Evolutionary conservation across 1,284 basidiomycete genomes (phyloP).

Genomic region (Anthracocystis panici-leucophaei): DNA sequence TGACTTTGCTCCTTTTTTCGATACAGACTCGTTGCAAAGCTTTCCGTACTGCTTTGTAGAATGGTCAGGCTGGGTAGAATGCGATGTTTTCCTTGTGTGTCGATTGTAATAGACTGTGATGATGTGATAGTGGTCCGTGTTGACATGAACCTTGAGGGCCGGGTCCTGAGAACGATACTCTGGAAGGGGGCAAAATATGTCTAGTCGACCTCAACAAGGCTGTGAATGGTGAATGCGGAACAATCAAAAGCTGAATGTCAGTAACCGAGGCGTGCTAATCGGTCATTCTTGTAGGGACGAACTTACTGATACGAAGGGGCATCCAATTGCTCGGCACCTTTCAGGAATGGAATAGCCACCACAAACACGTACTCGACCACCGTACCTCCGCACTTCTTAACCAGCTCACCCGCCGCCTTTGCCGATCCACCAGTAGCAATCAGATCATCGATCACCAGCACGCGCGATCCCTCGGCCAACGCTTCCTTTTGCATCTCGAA

Average conservation of each 20-base stretch:
- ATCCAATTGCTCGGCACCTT: slow-evolving; percentile 82
- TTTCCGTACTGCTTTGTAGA: slow-evolving; percentile 67
- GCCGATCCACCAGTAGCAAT: slow-evolving; percentile 98
- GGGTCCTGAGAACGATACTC: background rate
- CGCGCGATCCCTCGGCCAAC: slow-evolving; percentile 82
- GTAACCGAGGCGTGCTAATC: background rate
- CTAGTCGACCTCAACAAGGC: slow-evolving; percentile 56
- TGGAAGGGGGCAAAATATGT: background rate
- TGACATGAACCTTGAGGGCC: background rate
- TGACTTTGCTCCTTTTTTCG: background rate
- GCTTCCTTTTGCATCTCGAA: slow-evolving; percentile 95
- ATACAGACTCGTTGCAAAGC: slow-evolving; percentile 65
- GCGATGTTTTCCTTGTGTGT: background rate
- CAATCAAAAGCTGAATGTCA: background rate
- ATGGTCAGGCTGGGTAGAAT: background rate
- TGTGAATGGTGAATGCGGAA: background rate
- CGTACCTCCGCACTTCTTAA: slow-evolving; percentile 83
- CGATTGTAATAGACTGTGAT: background rate
- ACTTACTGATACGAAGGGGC: slow-evolving; percentile 77
- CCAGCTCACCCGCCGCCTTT: slow-evolving; percentile 89
- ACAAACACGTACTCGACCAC: slow-evolving; percentile 95
- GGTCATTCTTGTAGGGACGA: background rate
- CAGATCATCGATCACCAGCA: slow-evolving; percentile 92
- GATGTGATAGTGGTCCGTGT: background rate
- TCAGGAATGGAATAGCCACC: slow-evolving; percentile 86